These are phyloP conservation scores for Populus hybrid DNA, from an alignment of 441 rosid species.

Conservation along the genomic window DNA sequence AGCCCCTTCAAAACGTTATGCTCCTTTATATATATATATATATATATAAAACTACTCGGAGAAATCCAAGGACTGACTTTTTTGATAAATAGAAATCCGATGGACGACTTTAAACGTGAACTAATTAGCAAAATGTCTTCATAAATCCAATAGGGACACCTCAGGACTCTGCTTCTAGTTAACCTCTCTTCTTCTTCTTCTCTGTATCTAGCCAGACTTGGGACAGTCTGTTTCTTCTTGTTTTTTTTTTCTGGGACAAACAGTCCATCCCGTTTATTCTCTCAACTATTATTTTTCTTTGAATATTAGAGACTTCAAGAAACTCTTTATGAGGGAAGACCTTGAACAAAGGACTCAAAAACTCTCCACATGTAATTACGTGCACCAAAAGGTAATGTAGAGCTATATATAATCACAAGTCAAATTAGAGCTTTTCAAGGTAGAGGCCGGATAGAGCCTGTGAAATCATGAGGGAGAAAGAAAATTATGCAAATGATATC, in stretches of 20 bases:
- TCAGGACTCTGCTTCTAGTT: background rate
- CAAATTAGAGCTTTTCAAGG: background rate
- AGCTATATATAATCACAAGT: background rate
- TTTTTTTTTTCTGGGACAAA: background rate
- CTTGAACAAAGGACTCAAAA: background rate
- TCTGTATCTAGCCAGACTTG: background rate
- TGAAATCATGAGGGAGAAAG: constrained; percentile 11
- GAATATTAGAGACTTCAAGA: background rate
- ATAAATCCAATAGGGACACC: background rate
- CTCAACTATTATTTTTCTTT: background rate
- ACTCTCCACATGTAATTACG: background rate
- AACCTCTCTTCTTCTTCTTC: too few relatives aligned
- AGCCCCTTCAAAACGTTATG: background rate
- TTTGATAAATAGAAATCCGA: background rate
- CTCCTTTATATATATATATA: background rate
- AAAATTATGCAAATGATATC: background rate
- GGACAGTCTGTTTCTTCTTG: background rate
- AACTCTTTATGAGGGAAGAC: background rate
- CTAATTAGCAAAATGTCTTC: background rate
- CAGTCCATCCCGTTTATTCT: background rate
- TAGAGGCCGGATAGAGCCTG: background rate
- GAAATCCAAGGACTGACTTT: too few relatives aligned
- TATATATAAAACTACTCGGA: too few relatives aligned
- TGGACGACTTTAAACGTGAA: background rate
- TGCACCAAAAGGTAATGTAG: background rate